Base-by-base conservation (phyloP, 2,329 filamentous ascomycete genomes). In the Thelonectria blattea region DNA sequence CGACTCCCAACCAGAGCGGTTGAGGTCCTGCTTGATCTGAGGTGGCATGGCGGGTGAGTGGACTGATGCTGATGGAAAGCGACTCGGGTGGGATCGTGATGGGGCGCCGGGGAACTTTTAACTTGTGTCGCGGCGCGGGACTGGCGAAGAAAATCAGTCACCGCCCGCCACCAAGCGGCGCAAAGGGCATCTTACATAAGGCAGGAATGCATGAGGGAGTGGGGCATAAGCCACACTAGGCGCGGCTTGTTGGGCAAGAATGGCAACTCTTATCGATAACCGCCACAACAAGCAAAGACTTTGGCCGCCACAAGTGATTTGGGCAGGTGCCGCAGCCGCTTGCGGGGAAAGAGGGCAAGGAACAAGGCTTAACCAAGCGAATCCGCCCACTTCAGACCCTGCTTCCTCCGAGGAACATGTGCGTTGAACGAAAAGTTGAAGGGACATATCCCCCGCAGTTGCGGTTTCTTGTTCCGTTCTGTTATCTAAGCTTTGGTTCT, bases 21-120 rank as follows among this genome's bases (percentile, higher is more conserved):
- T 97, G 48, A 97, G 85, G 74, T 97, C 93, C 75, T 96, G 91
- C 78, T 98, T 97, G 75, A 97, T 97, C 76, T 97, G 93, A 12
- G 93, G 91, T 58, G 91, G 91, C 88, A 96, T 94, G 58, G 55
- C 63, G 65, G 41, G 54, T 55, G 56, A 22, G 49, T 65, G 62
- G 61, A 60, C 49, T 63, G 67, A 68, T 66, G 55, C 43, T 62
- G 65, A 68, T 66, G 53, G 48, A 55, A 57, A 62, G 60, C 58
- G 46, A 53, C 58, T 58, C 42, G 39, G 30, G 48, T 65, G 53
- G 45, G 61, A 57, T 63, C 56, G 58, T 64, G 60, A 68, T 60
- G 63, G 55, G 63, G 58, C 60, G 41, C 58, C 42, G 32, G 58
- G 58, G 51, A 60, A 54, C 62, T 67, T 69, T 68, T 68, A 63